Conservation (phyloP, 352 stramenopile genomes). For the Phytopythium montanum region DNA sequence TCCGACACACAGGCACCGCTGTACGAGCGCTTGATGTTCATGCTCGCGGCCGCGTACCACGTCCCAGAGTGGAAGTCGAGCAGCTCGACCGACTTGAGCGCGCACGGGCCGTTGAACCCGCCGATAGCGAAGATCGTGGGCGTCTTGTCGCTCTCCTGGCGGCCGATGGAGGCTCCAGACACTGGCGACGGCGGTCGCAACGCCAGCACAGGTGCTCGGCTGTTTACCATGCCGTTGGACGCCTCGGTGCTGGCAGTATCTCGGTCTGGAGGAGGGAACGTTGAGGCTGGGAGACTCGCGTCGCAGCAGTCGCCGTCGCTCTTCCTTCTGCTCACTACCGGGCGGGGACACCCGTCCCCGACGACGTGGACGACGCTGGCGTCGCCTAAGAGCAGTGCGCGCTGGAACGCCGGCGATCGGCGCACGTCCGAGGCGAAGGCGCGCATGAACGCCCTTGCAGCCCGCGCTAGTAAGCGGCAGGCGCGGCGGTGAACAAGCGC, state of each 20-base stretch:
- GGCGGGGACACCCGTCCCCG: not conserved
- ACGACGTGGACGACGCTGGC: constrained; percentile 6
- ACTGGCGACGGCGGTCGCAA: not conserved
- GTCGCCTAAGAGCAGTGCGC: constrained; percentile 37
- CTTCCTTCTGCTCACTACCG: not conserved
- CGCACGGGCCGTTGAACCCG: constrained; percentile 58
- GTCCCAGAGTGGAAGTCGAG: constrained; percentile 59
- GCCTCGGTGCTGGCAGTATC: not conserved
- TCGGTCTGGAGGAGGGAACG: not conserved
- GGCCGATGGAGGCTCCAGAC: constrained; percentile 1
- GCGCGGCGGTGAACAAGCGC: constrained; percentile 42
- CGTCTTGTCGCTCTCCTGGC: constrained; percentile 11
- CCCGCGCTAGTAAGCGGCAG: constrained; percentile 50
- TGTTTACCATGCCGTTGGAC: constrained; percentile 5
- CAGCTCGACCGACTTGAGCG: constrained; percentile 57
- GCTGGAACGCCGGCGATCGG: constrained; percentile 44
- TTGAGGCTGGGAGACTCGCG: not conserved
- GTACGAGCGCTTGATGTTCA: constrained; percentile 61
- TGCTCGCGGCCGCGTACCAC: constrained; percentile 48
- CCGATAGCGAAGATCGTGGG: constrained; percentile 68
- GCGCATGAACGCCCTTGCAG: constrained; percentile 57
- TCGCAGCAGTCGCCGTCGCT: constrained; percentile 4
- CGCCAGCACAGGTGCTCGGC: not conserved
- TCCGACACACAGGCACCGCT: constrained; percentile 45
- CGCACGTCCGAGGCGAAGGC: constrained; percentile 58